Evolutionary conservation across 2,329 filamentous ascomycete genomes (phyloP), one percentile per base, ranked within the genome.

Genomic region (Fusarium burgessii): DNA sequence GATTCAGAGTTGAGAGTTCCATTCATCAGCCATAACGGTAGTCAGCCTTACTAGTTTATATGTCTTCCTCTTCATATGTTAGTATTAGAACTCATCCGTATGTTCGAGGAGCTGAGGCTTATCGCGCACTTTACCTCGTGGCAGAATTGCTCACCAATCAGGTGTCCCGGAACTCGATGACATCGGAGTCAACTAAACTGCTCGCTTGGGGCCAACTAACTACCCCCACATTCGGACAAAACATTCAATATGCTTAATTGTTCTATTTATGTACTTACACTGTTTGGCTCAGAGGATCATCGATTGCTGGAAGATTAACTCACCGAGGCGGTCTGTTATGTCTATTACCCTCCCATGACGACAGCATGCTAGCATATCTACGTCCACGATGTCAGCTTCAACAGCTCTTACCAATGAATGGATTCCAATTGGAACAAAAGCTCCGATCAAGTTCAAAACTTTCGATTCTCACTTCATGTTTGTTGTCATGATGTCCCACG

Each of bases 331-430:
- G 25, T 29, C 42, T 23, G 25, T 17, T n/a, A 12, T n/a, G 20
- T 57, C 12, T 11, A 63, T 57, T 63, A 49, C 42, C 8, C 15
- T 13, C 14, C 3, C 36, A 57, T 57, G 49, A 65, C 62, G 49
- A 57, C 62, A 63, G 32, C 7, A 27, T 29, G 14, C n/a, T 13
- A 27, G 15, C 38, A 52, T 51, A 33, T 40, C 35, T n/a, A 20
- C 6, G 27, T 9, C n/a, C 25, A 14, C 25, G 4, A 46, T n/a
- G 43, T 27, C 43, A 46, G 43, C 43, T 20, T 47, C 18, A 8
- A 15, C 25, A 29, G 18, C 45, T 47, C 27, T 47, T 47, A 47
- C 45, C 18, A 32, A 47, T 32, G 25, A 20, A 20, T 11, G 18
- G 6, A 8, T 2, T 47, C 45, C 10, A 7, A 20, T 47, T 29